Evolutionary conservation across 768 basidiomycete species (phyloP), one percentile per base, ranked within the genome.

Genomic region (Cystofilobasidium capitatum): DNA sequence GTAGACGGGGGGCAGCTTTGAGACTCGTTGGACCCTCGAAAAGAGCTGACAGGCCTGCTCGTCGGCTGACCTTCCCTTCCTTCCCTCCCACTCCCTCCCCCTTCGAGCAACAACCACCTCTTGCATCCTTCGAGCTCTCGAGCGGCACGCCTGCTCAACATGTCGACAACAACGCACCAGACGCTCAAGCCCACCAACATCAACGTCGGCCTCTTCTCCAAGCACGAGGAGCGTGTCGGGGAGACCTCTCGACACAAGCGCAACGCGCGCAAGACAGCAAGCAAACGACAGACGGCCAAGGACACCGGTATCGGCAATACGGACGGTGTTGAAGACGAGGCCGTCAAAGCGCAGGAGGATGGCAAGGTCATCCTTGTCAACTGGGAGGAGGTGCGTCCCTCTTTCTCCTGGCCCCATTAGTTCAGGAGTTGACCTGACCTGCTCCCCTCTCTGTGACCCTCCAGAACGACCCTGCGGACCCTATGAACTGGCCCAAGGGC

Each of bases 341-440:
- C n/a, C 1, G 51, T 62, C 22, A 29, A 62, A 24, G 49, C 29
- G n/a, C 60, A 67, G 49, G 17, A 9, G 5, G 49, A 61, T 20
- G 66, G 66, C 12, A 67, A 67, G 66, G 49, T 67, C 59, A 62
- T 67, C 42, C 37, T 67, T 10, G 66, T 67, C 42, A 45, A 67
- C 39, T 67, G 59, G 59, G 66, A 67, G 40, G 65, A 61, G 58
- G 66, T 65, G 39, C 54, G 57, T 57, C 24, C 40, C 36, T 42
- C 31, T 13, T 35, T 9, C 17, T 44, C 35, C 33, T 39, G 16
- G 62, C 17, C 45, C 3, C 55, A 17, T 8, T 24, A 16, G 24
- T 24, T 54, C 33, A 8, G 6, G 29, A 35, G 55, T 33, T 35
- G 14, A 20, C 31, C 2, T 54, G 24, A 14, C 49, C 62, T 64